Conservation (phyloP, 192 early-diverging fungal genomes). For the Coemansia guatemalensis region DNA sequence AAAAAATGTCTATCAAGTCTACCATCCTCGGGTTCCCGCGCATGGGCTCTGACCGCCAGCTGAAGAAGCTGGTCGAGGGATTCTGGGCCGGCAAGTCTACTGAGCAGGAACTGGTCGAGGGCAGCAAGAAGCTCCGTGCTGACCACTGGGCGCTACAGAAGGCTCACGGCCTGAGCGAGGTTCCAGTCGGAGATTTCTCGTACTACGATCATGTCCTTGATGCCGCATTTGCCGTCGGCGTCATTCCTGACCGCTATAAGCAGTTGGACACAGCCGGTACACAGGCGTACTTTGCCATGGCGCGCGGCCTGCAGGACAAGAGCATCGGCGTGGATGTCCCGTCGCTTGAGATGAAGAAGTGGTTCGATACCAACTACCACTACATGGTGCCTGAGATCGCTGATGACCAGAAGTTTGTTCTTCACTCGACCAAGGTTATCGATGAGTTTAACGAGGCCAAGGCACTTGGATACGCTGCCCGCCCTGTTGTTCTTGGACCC, state of each 20-base stretch:
- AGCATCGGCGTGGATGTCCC: slow-evolving; percentile 81
- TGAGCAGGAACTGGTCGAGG: slow-evolving; percentile 64
- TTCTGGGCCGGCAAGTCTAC: slow-evolving; percentile 91
- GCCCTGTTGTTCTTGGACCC: slow-evolving; percentile 92
- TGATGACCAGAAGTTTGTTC: slow-evolving; percentile 69
- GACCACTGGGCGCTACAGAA: slow-evolving; percentile 77
- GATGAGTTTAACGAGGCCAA: slow-evolving; percentile 90
- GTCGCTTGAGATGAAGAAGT: slow-evolving; percentile 99
- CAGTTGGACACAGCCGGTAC: slow-evolving; percentile 62
- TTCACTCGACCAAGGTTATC: slow-evolving; percentile 69
- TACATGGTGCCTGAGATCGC: slow-evolving; percentile 90
- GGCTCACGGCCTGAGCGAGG: slow-evolving; percentile 72
- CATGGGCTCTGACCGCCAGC: slow-evolving; percentile 92
- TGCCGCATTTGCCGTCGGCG: slow-evolving; percentile 60
- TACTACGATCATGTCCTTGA: slow-evolving; percentile 93
- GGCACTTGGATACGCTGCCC: slow-evolving; percentile 85
- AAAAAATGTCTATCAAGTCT: slow-evolving; percentile 52
- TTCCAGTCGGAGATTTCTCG: slow-evolving; percentile 94
- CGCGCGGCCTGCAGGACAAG: slow-evolving; percentile 86
- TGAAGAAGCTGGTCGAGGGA: slow-evolving; percentile 92
- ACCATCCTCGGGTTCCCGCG: slow-evolving; percentile 83
- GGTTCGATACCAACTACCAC: slow-evolving; percentile 99
- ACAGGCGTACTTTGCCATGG: slow-evolving; percentile 97
- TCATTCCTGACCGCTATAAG: slow-evolving; percentile 71
- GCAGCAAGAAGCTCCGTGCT: slow-evolving; percentile 67